Percentiles rank a stretch among this genome's conserved stretches.
phyloP scores from a whole-genome alignment of 2,329 filamentous ascomycete species.

The Aspergillus oerlinghausenensis region DNA sequence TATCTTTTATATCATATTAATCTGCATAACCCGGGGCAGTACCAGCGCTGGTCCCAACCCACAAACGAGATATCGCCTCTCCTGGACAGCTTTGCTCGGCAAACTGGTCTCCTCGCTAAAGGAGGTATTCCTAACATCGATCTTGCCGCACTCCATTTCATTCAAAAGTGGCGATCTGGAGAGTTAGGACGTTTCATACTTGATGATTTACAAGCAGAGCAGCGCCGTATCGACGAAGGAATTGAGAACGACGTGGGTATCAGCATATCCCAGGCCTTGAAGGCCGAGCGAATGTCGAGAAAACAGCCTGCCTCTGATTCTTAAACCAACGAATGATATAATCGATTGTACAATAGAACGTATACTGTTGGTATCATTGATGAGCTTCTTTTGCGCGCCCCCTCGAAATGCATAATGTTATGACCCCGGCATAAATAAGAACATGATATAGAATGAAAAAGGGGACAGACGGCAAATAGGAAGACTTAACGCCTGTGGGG shows the following conservation, averaged over 20 bases:
- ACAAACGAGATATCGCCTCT: slow-evolving; percentile 81
- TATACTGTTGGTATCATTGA: slow-evolving; percentile 17
- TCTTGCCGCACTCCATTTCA: slow-evolving; percentile 70
- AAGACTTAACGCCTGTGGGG: slow-evolving; percentile 19
- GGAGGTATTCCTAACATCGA: slow-evolving; percentile 68
- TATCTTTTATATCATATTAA: slow-evolving; percentile 88
- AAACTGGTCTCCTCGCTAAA: slow-evolving; percentile 70
- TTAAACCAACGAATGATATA: slow-evolving; percentile 18
- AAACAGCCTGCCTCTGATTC: slow-evolving; percentile 19
- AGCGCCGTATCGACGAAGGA: slow-evolving; percentile 46
- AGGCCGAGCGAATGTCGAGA: slow-evolving; percentile 32
- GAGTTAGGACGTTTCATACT: slow-evolving; percentile 71
- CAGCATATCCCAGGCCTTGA: slow-evolving; percentile 43
- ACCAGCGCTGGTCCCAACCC: slow-evolving; percentile 60
- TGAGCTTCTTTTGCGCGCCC: slow-evolving; percentile 8
- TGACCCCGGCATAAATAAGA: slow-evolving; percentile 7
- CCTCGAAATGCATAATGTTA: slow-evolving; percentile 12
- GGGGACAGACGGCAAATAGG: slow-evolving; percentile 3
- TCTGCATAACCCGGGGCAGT: slow-evolving; percentile 56
- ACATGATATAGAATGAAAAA: slow-evolving; percentile 6
- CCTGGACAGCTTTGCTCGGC: slow-evolving; percentile 64
- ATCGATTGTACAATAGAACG: slow-evolving; percentile 20
- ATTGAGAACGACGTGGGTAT: slow-evolving; percentile 27
- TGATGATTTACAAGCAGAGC: slow-evolving; percentile 65
- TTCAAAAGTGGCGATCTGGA: slow-evolving; percentile 78